Evolutionary conservation across 805 yeast species (phyloP).

Genomic region (Lachancea lanzarotensis): DNA sequence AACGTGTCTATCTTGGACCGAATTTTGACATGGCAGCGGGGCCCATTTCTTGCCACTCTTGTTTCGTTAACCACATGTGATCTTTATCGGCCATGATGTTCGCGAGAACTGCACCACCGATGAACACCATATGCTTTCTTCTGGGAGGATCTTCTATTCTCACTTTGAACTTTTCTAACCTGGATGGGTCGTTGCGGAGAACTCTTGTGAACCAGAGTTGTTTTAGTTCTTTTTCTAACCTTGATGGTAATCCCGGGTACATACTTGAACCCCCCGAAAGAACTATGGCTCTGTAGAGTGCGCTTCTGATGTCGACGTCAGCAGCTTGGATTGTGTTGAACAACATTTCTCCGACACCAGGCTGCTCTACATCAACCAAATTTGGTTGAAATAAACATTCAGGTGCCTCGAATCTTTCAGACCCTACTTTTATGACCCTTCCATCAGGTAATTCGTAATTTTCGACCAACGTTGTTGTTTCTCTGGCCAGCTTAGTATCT

Average conservation of each 20-base stretch:
- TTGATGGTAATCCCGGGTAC: slow-evolving; percentile 97
- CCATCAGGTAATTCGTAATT: slow-evolving; percentile 95
- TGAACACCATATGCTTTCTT: slow-evolving; percentile 97
- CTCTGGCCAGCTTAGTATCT: slow-evolving; percentile 80
- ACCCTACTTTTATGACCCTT: slow-evolving; percentile 85
- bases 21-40: slow-evolving; percentile 75
- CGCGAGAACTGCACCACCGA: slow-evolving; percentile 97
- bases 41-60: slow-evolving; percentile 98
- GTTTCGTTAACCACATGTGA: slow-evolving; percentile 94
- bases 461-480: slow-evolving; percentile 92
- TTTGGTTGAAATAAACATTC: slow-evolving; percentile 95
- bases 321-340: slow-evolving; percentile 93
- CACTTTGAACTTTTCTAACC: slow-evolving; percentile 88
- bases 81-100: slow-evolving; percentile 97
- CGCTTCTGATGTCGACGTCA: slow-evolving; percentile 85
- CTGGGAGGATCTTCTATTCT: slow-evolving; percentile 98
- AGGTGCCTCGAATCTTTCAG: slow-evolving; percentile 94
- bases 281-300: slow-evolving; percentile 86
- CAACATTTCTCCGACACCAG: slow-evolving; percentile 89
- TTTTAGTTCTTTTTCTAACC: slow-evolving; percentile 91
- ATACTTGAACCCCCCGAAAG: slow-evolving; percentile 96
- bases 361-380: slow-evolving; percentile 91
- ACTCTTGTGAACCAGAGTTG: slow-evolving; percentile 93
- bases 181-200: slow-evolving; percentile 75
- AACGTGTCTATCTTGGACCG: slow-evolving; percentile 67